Percentiles rank a stretch among this genome's conserved stretches.
Evolutionary conservation across 208 protist genomes (phyloP).

Genomic region (Endotrypanum monterogeii): DNA sequence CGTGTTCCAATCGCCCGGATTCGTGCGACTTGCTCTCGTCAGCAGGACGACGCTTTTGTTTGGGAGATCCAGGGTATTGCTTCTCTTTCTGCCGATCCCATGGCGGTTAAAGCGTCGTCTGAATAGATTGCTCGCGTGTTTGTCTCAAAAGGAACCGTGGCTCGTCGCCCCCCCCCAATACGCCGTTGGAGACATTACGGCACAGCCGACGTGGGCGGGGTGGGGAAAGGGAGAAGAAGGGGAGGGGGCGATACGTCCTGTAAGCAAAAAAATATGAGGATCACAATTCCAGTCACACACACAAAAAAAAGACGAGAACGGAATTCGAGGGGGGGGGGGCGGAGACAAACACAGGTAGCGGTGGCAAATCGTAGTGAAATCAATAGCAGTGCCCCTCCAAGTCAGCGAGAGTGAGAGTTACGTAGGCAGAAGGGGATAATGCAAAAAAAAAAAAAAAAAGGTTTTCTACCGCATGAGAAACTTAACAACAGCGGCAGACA

Average conservation of each 20-base stretch:
- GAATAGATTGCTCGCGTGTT: neutral
- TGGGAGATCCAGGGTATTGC: neutral
- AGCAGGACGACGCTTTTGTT: neutral
- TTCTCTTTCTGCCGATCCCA: neutral
- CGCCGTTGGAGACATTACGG: too few relatives aligned
- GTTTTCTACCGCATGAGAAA: neutral
- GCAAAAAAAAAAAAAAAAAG: neutral
- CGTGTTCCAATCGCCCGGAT: neutral
- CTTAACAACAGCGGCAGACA: neutral
- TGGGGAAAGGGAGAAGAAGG: too few relatives aligned
- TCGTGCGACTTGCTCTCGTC: neutral
- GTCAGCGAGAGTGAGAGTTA: neutral
- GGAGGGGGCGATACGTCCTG: too few relatives aligned
- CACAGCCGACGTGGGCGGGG: too few relatives aligned
- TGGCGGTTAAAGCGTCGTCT: neutral
- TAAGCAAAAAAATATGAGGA: too few relatives aligned
- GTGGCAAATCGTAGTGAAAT: too few relatives aligned
- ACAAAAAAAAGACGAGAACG: too few relatives aligned
- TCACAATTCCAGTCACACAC: too few relatives aligned
- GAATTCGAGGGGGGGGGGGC: neutral
- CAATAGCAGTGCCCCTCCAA: too few relatives aligned
- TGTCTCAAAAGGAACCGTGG: too few relatives aligned
- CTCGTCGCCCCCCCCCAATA: too few relatives aligned
- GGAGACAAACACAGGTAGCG: neutral
- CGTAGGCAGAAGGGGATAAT: neutral